Percentiles rank a stretch among this genome's conserved stretches.
Evolutionary conservation across 805 yeast genomes (phyloP).

Genomic region (Yamadazyma akitaensis): DNA sequence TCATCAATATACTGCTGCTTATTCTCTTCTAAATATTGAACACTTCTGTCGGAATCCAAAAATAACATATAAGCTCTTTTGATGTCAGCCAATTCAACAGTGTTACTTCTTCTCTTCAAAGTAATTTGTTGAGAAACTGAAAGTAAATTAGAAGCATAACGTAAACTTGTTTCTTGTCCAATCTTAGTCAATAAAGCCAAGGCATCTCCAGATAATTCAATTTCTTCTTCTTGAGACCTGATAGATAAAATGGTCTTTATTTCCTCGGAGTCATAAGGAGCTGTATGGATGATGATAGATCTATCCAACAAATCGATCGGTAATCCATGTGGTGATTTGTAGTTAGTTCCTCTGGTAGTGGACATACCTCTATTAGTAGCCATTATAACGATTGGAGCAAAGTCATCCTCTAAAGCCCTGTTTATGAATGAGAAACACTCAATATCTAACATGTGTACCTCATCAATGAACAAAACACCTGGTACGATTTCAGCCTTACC

Average conservation of each 20-base stretch:
- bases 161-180: conserved; percentile 83
- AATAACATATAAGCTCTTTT: conserved; percentile 85
- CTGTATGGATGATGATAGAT: conserved; percentile 86
- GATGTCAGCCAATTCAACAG: conserved; percentile 76
- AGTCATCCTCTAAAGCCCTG: conserved; percentile 93
- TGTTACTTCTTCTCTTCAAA: conserved; percentile 66
- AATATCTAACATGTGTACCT: conserved; percentile 96
- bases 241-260: conserved; percentile 81
- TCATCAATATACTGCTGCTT: conserved; percentile 73
- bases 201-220: conserved; percentile 77
- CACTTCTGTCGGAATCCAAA: conserved; percentile 86
- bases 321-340: conserved; percentile 95
- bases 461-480: conserved; percentile 96
- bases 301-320: conserved; percentile 94
- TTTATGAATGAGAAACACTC: conserved; percentile 95
- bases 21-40: conserved; percentile 72
- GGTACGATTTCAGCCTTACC: conserved; percentile 98
- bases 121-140: conserved; percentile 88
- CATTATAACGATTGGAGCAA: conserved; percentile 96
- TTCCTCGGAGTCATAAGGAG: conserved; percentile 74
- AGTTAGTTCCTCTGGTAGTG: conserved; percentile 89
- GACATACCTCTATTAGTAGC: conserved; percentile 97
- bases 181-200: conserved; percentile 83
- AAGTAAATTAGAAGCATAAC: conserved; percentile 89
- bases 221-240: conserved; percentile 93